Evolutionary conservation across 331 rosid genomes (phyloP).

Genomic region (Malus hybrid): DNA sequence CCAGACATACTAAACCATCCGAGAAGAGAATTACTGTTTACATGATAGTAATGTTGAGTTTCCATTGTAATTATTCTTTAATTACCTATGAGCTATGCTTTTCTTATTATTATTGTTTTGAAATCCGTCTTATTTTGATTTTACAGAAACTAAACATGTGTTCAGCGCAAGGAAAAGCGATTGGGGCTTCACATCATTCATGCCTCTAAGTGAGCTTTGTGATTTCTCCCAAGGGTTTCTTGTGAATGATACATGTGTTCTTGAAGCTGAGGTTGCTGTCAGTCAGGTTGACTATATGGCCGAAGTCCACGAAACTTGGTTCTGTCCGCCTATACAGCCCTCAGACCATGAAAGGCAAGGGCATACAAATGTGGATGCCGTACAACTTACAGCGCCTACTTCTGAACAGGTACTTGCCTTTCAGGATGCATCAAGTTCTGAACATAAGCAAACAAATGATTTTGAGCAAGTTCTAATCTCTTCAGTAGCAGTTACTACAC

Average conservation of each 20-base stretch:
- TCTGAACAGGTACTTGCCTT: neutral
- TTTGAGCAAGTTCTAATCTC: neutral
- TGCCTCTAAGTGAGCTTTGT: slow-evolving; percentile 4
- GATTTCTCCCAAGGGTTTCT: neutral
- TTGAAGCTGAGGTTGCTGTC: slow-evolving; percentile 13
- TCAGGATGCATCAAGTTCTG: neutral
- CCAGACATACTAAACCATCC: neutral
- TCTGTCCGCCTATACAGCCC: neutral
- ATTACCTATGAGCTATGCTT: neutral
- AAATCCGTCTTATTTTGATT: neutral
- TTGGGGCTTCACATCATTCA: slow-evolving; percentile 15
- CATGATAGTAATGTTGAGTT: neutral
- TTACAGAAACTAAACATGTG: slow-evolving; percentile 3
- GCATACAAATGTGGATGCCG: neutral
- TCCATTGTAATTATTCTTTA: neutral
- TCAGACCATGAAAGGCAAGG: neutral
- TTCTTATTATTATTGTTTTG: neutral
- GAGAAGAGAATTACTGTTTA: neutral
- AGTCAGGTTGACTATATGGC: neutral
- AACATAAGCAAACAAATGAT: neutral
- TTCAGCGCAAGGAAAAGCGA: neutral
- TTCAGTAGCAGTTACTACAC: neutral
- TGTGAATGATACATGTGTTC: slow-evolving; percentile 2
- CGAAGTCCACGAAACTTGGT: neutral
- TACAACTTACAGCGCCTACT: neutral